phyloP scores from a whole-genome alignment of 139 green algal species.

The Chlorella sp. region DNA sequence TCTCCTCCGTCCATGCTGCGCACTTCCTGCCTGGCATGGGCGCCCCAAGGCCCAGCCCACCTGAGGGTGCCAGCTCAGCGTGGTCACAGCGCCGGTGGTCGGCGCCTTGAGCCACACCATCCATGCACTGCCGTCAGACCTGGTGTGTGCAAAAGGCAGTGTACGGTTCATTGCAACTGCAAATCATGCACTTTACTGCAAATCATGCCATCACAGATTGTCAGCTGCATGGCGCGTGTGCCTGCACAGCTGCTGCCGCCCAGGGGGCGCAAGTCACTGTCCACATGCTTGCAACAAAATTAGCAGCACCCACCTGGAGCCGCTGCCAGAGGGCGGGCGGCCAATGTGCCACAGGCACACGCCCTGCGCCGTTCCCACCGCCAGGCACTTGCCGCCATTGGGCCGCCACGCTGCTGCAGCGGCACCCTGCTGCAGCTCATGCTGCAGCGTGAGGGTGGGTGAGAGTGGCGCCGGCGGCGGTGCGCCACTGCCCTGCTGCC shows the following conservation, averaged over 20 bases:
- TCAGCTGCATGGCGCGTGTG: too few relatives aligned
- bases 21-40: too few relatives aligned
- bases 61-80: slow-evolving; percentile 38
- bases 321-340: neutral
- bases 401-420: slow-evolving; percentile 11
- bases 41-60: too few relatives aligned
- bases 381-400: slow-evolving; percentile 22
- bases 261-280: too few relatives aligned
- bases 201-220: too few relatives aligned
- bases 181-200: too few relatives aligned
- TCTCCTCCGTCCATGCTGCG: too few relatives aligned
- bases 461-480: neutral
- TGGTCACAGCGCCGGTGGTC: neutral
- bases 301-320: neutral
- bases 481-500: neutral
- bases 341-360: slow-evolving; percentile 36
- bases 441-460: slow-evolving; percentile 12
- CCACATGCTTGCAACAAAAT: too few relatives aligned
- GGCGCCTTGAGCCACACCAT: slow-evolving; percentile 33
- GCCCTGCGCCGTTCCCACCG: slow-evolving; percentile 1
- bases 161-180: too few relatives aligned
- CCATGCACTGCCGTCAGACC: slow-evolving; percentile 30
- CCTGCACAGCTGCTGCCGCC: too few relatives aligned
- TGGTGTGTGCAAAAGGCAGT: neutral
- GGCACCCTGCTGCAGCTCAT: slow-evolving; percentile 28